Evolutionary conservation across 176 grass and related monocot genomes (phyloP).

Genomic region (sorghum (Sorghum bicolor)): DNA sequence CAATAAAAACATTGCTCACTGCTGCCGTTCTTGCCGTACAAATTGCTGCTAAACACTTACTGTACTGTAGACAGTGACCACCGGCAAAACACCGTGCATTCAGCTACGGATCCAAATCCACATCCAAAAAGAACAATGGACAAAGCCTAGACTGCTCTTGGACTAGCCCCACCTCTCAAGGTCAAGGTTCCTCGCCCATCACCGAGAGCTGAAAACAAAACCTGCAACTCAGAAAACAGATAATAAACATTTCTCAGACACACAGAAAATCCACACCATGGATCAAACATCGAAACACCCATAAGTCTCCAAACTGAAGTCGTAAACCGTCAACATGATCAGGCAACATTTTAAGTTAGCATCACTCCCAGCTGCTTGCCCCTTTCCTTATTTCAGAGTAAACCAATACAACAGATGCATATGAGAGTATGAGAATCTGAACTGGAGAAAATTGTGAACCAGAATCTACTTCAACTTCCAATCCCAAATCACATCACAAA

Average conservation of each 20-base stretch:
- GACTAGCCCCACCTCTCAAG: background rate
- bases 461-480: background rate
- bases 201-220: background rate
- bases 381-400: background rate
- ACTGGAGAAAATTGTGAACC: background rate
- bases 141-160: background rate
- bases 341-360: background rate
- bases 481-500: background rate
- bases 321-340: background rate
- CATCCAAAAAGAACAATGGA: background rate
- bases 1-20: background rate
- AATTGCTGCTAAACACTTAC: background rate
- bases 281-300: background rate
- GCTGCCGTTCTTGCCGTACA: background rate
- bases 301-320: background rate
- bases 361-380: background rate
- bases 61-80: background rate
- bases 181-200: background rate
- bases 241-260: background rate
- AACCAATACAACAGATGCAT: background rate
- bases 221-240: background rate
- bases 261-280: background rate
- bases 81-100: background rate
- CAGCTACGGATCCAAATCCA: background rate
- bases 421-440: background rate